Evolutionary conservation across 352 stramenopile species (phyloP).

Genomic region (Pythium brachiatum): DNA sequence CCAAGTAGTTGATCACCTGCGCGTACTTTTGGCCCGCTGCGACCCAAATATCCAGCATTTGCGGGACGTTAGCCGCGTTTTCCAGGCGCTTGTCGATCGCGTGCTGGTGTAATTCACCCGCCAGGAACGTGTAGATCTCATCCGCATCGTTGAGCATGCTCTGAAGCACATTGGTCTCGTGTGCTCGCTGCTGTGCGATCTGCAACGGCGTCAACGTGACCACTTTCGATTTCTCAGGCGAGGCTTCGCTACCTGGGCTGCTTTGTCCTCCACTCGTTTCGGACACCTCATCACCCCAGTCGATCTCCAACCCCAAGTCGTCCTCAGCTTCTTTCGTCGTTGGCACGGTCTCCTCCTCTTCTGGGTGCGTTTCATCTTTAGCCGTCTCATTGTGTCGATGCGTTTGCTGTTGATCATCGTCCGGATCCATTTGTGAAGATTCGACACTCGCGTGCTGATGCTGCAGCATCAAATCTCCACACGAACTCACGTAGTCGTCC

Average conservation of each 20-base stretch:
- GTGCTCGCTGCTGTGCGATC: neutral
- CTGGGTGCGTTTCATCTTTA: neutral
- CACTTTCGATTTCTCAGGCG: neutral
- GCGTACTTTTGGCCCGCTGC: conserved; percentile 66
- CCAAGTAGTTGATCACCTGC: conserved; percentile 43
- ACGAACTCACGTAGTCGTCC: conserved; percentile 53
- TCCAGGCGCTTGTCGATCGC: conserved; percentile 28
- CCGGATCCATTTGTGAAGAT: neutral
- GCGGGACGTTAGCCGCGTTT: conserved; percentile 38
- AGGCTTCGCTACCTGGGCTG: neutral
- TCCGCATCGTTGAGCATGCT: conserved; percentile 49
- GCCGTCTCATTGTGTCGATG: neutral
- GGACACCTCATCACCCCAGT: conserved; percentile 19
- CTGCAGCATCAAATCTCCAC: conserved; percentile 12
- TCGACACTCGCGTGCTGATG: neutral
- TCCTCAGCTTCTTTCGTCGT: neutral
- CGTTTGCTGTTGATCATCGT: neutral
- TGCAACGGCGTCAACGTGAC: neutral
- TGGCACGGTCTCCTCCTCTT: conserved; percentile 3
- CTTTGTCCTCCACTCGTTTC: neutral
- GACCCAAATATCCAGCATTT: conserved; percentile 69
- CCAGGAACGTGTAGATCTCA: conserved; percentile 59
- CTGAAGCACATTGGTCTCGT: conserved; percentile 20
- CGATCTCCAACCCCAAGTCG: conserved; percentile 22
- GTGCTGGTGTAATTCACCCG: conserved; percentile 41